Evolutionary conservation across 768 basidiomycete species (phyloP), one percentile per base, ranked within the genome.

Genomic region (Lentinula sp.): DNA sequence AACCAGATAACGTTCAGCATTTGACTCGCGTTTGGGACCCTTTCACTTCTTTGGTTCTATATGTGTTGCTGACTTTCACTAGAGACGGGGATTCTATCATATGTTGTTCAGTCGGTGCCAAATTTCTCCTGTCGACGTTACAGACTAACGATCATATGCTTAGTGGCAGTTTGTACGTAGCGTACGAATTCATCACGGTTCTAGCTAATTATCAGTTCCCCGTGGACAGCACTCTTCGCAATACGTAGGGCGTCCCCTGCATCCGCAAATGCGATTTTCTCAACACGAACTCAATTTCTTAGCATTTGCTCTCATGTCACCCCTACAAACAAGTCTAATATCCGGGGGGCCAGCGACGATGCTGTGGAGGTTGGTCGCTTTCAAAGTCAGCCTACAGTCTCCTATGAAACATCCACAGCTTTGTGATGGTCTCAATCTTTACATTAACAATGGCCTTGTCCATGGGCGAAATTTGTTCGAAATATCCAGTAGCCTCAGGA

Each of bases 401-500:
- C 50, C n/a, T 15, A 32, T 33, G 1, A 5, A 18, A 18, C 2
- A 4, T n/a, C 35, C 15, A 51, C 20, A 48, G 82, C 28, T 84
- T 81, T 79, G 69, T 84, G 4, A 64, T 82, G 10, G 80, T 85
- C 5, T 82, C 81, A 16, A 42, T 76, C 16, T 69, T 84, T 2
- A 79, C 79, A 0, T 75, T 80, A 61, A 69, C 77, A 0, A 74
- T 85, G 10, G 81, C 84, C 0, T 69, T 81, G 2, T 86, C 85
- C 6, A 70, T 85, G 3, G 84, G 78, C 0, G 85, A 86, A 67
- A 82, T 85, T 35, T 81, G 81, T 46, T 82, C 85, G 4, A 81
- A 81, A 62, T 85, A 83, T 63, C 85, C 85, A 0, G 85, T 84
- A 1, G 82, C 83, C 0, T 83, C 83, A 0, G 85, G 85, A 15